Evolutionary conservation across 1,139 yeast species (phyloP).

Genomic region (Yamadazyma siamensis): DNA sequence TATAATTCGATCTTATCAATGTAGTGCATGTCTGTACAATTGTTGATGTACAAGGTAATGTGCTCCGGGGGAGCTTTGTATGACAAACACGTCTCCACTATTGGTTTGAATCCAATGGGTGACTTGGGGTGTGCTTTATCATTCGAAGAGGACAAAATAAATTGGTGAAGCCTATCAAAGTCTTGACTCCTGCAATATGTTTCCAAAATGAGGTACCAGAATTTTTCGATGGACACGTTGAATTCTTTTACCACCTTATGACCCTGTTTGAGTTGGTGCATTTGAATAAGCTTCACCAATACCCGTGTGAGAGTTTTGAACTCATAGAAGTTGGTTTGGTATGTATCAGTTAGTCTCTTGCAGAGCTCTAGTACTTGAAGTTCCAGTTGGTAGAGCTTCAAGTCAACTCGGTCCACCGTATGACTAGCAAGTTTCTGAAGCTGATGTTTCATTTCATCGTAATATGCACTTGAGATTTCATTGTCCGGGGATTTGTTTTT

Average conservation of each 20-base stretch:
- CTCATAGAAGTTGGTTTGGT: conserved; percentile 50
- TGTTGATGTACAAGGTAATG: conserved; percentile 33
- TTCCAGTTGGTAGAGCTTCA: conserved; percentile 46
- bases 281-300: conserved; percentile 47
- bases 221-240: conserved; percentile 60
- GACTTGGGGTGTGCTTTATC: conserved; percentile 42
- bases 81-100: conserved; percentile 51
- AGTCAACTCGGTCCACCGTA: conserved; percentile 19
- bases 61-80: conserved; percentile 46
- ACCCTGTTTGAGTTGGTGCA: conserved; percentile 62
- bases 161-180: conserved; percentile 60
- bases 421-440: conserved; percentile 22
- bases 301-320: conserved; percentile 54
- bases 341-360: conserved; percentile 51
- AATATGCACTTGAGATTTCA: conserved; percentile 13
- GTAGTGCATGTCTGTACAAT: conserved; percentile 30
- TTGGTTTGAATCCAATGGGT: conserved; percentile 71
- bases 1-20: conserved; percentile 47
- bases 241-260: conserved; percentile 56
- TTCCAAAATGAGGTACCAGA: conserved; percentile 60
- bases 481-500: conserved; percentile 3
- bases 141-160: conserved; percentile 27
- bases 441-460: conserved; percentile 24
- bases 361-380: conserved; percentile 50
- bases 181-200: conserved; percentile 50